Evolutionary conservation across 2,329 filamentous ascomycete species (phyloP), one percentile per base, ranked within the genome.

Genomic region (Phialophora macrospora): DNA sequence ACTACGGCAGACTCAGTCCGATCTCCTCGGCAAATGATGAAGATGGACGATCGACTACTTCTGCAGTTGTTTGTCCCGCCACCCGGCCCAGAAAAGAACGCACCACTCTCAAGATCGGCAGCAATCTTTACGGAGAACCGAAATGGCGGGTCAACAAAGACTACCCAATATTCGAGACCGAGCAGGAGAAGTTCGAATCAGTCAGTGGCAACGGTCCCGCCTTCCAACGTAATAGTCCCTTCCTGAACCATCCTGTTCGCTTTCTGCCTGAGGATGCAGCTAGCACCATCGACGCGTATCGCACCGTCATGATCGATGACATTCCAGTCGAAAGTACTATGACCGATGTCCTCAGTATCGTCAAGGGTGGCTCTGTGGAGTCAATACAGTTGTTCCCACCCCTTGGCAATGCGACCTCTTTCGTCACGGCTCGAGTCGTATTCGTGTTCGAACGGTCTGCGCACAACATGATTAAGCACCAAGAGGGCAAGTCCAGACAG

Each of bases 271-370:
- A 69, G 24, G 55, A 67, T 52, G 64, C 60, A 12, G 71, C 61
- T 17, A 52, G 30, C 14, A 61, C 34, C 14, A 22, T 49, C n/a
- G 67, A 72, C 41, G 51, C 65, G 11, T 72, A 67, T 61, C 71
- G 71, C 24, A 72, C 71, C 20, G 70, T 72, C 55, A 71, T 72
- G 71, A 64, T 72, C 20, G 68, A 72, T 46, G 55, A 62, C 28
- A 72, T 72, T 58, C 71, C 71, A 3, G 30, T 65, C 2, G 64
- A 60, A 28, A 67, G 67, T 30, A 65, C 63, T 26, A 52, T 62
- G 22, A 49, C 62, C 28, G 70, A 72, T 26, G 60, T 72, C 26
- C 66, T 72, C 11, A 52, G 20, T 11, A 38, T 67, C 9, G 60
- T 71, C 46, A 64, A 60, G 49, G 67, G 70, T 28, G 71, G 71